Conservation (phyloP, 169 alveolate species). For the Cyclospora cayetanensis region DNA sequence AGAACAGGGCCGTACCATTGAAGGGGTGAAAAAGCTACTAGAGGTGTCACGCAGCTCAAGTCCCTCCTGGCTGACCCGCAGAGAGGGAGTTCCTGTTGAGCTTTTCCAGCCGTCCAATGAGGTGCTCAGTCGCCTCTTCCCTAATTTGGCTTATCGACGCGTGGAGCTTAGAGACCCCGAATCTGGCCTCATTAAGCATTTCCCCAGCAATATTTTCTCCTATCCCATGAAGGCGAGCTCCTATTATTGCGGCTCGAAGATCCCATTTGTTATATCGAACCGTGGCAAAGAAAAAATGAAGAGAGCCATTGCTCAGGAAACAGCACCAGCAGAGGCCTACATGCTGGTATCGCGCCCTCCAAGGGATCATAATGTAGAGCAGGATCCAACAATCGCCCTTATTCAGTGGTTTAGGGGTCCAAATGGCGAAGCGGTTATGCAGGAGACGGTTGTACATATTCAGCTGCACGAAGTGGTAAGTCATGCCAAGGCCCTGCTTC, state of each 20-base stretch:
- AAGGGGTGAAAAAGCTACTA: neutral
- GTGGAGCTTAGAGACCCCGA: neutral
- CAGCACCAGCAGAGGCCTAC: neutral
- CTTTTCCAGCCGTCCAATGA: neutral
- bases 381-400: constrained; percentile 26
- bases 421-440: neutral
- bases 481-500: too few species aligned
- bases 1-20: neutral
- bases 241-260: constrained; percentile 7
- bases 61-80: neutral
- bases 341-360: constrained; percentile 18
- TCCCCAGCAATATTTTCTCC: neutral
- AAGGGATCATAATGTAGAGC: neutral
- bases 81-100: neutral
- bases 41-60: neutral
- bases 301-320: neutral
- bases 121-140: neutral
- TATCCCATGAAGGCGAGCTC: neutral
- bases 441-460: neutral
- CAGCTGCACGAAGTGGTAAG: neutral
- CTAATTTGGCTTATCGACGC: neutral
- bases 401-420: neutral
- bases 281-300: neutral
- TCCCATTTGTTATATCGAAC: neutral
- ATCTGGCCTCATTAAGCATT: neutral